Conservation (phyloP, 495 filamentous ascomycete species). For the Podospora anserina region DNA sequence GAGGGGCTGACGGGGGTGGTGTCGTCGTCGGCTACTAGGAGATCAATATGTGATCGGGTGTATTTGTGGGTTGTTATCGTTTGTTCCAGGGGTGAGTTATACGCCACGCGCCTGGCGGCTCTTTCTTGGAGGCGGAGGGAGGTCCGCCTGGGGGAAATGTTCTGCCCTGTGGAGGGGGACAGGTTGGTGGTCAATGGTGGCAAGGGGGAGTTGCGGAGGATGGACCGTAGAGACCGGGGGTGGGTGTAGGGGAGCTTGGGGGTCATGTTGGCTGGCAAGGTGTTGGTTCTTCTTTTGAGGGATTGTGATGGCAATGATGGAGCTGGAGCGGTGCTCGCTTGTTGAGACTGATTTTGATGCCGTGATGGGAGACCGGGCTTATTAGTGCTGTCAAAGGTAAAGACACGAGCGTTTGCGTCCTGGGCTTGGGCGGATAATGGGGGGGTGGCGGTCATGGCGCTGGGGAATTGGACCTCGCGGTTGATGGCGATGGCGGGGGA, state of each 20-base stretch:
- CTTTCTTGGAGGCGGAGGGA: conserved; percentile 50
- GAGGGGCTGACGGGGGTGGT: conserved; percentile 47
- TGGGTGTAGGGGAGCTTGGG: conserved; percentile 58
- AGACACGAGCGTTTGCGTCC: conserved; percentile 38
- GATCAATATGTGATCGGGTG: conserved; percentile 54
- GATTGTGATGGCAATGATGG: conserved; percentile 28
- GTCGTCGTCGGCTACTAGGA: conserved; percentile 44
- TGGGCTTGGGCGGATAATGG: conserved; percentile 46
- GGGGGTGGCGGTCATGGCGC: conserved; percentile 44
- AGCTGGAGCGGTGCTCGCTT: background rate
- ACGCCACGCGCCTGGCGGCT: conserved; percentile 48
- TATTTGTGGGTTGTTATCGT: conserved; percentile 56
- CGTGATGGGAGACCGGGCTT: conserved; percentile 1
- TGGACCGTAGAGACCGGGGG: conserved; percentile 64
- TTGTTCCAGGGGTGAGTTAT: conserved; percentile 51
- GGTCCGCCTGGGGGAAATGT: conserved; percentile 45
- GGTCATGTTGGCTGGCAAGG: conserved; percentile 25
- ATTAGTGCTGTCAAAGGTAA: conserved; percentile 35
- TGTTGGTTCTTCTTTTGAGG: conserved; percentile 37
- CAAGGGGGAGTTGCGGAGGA: conserved; percentile 72
- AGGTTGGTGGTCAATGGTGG: conserved; percentile 40
- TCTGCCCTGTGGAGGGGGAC: conserved; percentile 30
- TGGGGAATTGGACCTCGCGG: conserved; percentile 18
- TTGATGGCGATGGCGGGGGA: conserved; percentile 34
- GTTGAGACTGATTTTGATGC: conserved; percentile 10